A percentile compares a stretch with the other conserved stretches of the same genome.
These are phyloP conservation scores for Kwoniella shivajii DNA, from an alignment of 1,284 basidiomycete species.

Conservation along the genomic window DNA sequence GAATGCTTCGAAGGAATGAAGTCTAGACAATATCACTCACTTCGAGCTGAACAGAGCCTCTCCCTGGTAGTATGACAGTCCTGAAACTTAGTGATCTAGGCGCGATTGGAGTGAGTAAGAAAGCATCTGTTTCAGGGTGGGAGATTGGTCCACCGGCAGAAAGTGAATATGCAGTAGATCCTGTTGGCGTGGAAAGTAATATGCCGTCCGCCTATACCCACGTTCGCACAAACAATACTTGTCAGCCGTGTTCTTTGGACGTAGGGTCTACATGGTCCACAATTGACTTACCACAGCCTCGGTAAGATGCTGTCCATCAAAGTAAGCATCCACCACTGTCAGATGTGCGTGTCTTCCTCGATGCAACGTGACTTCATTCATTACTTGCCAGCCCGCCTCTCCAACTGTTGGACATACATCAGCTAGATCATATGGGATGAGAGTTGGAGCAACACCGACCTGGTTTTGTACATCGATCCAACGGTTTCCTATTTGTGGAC, in stretches of 20 bases:
- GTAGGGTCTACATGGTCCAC: background rate
- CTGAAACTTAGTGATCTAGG: constrained; percentile 91
- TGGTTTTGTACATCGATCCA: constrained; percentile 49
- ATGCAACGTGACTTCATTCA: constrained; percentile 95
- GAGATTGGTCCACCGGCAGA: constrained; percentile 96
- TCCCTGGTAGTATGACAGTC: constrained; percentile 82
- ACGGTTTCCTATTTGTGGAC: constrained; percentile 62
- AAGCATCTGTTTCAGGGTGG: constrained; percentile 84
- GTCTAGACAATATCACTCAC: constrained; percentile 57
- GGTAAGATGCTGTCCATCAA: constrained; percentile 93
- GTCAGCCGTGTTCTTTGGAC: background rate
- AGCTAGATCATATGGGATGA: background rate
- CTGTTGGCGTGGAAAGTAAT: constrained; percentile 93
- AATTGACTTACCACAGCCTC: constrained; percentile 78
- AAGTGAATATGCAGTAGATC: constrained; percentile 94
- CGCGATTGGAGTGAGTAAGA: constrained; percentile 92
- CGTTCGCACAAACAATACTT: background rate
- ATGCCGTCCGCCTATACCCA: constrained; percentile 79
- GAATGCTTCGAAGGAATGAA: background rate
- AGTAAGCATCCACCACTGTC: constrained; percentile 90
- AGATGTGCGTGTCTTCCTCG: constrained; percentile 88
- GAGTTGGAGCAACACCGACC: constrained; percentile 19
- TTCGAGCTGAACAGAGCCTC: constrained; percentile 76
- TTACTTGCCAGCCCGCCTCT: constrained; percentile 81
- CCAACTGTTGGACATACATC: constrained; percentile 25